These are phyloP conservation scores for Apophysomyces variabilis DNA, from an alignment of 371 early-diverging fungal species.

Conservation along the genomic window DNA sequence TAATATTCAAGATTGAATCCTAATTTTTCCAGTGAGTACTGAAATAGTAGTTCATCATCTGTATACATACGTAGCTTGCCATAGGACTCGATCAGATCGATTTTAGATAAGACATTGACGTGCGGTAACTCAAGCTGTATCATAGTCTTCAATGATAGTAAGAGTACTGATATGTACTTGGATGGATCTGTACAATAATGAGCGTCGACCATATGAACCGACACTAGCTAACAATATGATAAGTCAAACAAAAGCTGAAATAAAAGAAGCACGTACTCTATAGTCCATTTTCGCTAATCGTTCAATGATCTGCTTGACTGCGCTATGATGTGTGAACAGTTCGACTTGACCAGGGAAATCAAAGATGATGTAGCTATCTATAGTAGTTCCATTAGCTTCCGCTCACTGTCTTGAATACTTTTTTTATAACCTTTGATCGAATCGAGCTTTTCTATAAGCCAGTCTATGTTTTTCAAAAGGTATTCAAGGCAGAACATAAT, in stretches of 20 bases:
- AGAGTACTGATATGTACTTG: conserved; percentile 91
- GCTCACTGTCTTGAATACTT: neutral
- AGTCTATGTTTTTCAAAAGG: conserved; percentile 91
- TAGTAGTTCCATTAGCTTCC: neutral
- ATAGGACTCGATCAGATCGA: conserved; percentile 86
- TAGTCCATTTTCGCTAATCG: conserved; percentile 74
- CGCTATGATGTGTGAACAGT: conserved; percentile 93
- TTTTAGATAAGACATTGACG: conserved; percentile 94
- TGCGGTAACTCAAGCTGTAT: conserved; percentile 94
- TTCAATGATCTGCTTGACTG: conserved; percentile 82
- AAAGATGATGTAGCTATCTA: conserved; percentile 91
- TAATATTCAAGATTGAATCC: conserved; percentile 92
- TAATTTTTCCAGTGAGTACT: conserved; percentile 20
- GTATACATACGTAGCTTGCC: conserved; percentile 68
- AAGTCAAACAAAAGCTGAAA: too few species aligned
- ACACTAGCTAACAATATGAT: conserved; percentile 60
- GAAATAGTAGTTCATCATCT: neutral
- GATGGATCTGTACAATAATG: conserved; percentile 93
- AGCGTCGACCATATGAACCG: conserved; percentile 94
- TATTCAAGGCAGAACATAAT: conserved; percentile 97
- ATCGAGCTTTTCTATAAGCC: conserved; percentile 87
- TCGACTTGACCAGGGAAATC: conserved; percentile 99
- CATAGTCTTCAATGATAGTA: conserved; percentile 90
- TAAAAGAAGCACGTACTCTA: conserved; percentile 47
- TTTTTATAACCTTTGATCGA: conserved; percentile 58